Percentiles rank a stretch among this genome's conserved stretches.
Evolutionary conservation across 805 yeast species (phyloP).

Genomic region (Wilhelminamyces savonicus): DNA sequence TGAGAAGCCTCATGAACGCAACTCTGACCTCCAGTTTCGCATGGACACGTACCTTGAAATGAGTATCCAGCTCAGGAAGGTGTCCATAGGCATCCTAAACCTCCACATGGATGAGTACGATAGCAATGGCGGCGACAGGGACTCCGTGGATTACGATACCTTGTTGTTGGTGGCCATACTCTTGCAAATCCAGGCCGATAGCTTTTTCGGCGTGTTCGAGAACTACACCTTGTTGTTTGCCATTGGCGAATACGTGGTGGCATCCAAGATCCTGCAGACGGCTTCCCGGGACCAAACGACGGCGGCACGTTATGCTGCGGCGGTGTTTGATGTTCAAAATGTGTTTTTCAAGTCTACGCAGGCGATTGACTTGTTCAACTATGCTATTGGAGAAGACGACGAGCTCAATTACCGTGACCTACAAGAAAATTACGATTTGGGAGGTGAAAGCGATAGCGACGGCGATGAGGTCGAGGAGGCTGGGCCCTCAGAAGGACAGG

Average conservation of each 20-base stretch:
- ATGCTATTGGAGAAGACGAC: conserved; percentile 31
- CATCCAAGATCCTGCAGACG: conserved; percentile 10
- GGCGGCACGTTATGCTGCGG: conserved; percentile 19
- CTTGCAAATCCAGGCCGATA: conserved; percentile 33
- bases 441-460: conserved; percentile 5
- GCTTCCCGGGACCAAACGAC: conserved; percentile 11
- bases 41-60: conserved; percentile 18
- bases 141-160: conserved; percentile 20
- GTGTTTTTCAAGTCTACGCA: conserved; percentile 44
- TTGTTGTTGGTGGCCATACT: conserved; percentile 29
- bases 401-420: conserved; percentile 40
- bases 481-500: no score
- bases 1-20: no score
- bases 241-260: conserved; percentile 30
- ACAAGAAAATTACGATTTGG: conserved; percentile 29
- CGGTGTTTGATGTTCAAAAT: conserved; percentile 24
- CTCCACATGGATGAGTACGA: conserved; percentile 38
- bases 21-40: no score
- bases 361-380: conserved; percentile 41
- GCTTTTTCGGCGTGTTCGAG: conserved; percentile 33
- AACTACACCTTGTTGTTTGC: conserved; percentile 36
- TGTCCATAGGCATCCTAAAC: conserved; percentile 28
- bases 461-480: conserved; percentile 8
- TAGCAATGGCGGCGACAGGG: conserved; percentile 13
- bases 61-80: conserved; percentile 30